A percentile compares a stretch with the other conserved stretches of the same genome.
Evolutionary conservation across 2,329 filamentous ascomycete genomes (phyloP).

Genomic region (Chaetomiaceae sp.): DNA sequence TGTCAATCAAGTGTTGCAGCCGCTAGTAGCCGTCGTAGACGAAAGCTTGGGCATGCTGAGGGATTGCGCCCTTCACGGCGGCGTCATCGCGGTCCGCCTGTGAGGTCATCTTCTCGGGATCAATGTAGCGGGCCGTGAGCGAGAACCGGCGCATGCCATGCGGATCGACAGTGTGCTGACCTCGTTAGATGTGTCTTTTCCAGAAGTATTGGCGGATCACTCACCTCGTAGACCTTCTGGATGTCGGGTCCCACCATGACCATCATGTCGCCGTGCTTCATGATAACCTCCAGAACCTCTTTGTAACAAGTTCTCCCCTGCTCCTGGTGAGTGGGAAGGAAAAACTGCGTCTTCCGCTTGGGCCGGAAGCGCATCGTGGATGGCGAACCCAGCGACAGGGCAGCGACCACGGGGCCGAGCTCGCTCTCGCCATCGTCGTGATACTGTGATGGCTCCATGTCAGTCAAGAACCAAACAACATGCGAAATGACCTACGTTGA

Average conservation of each 20-base stretch:
- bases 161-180: conserved; percentile 49
- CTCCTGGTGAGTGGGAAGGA: not conserved
- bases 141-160: conserved; percentile 51
- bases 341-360: conserved; percentile 39
- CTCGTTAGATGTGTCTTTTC: conserved; percentile 22
- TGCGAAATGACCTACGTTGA: conserved; percentile 41
- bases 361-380: conserved; percentile 55
- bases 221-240: conserved; percentile 55
- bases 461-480: not conserved
- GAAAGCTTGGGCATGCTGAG: conserved; percentile 28
- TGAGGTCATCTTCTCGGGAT: conserved; percentile 37
- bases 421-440: conserved; percentile 64
- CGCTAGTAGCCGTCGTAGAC: conserved; percentile 18
- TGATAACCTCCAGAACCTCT: conserved; percentile 36
- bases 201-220: conserved; percentile 10
- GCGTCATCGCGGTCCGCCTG: conserved; percentile 29
- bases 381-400: conserved; percentile 54
- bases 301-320: conserved; percentile 28
- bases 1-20: not conserved
- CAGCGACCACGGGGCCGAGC: conserved; percentile 59
- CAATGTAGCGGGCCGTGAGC: conserved; percentile 51
- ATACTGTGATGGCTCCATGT: conserved; percentile 37
- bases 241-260: conserved; percentile 59
- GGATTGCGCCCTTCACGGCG: conserved; percentile 33
- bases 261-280: conserved; percentile 61